These are phyloP conservation scores for Ophiostoma sp. DNA, from an alignment of 2,329 filamentous ascomycete genomes.

Conservation along the genomic window DNA sequence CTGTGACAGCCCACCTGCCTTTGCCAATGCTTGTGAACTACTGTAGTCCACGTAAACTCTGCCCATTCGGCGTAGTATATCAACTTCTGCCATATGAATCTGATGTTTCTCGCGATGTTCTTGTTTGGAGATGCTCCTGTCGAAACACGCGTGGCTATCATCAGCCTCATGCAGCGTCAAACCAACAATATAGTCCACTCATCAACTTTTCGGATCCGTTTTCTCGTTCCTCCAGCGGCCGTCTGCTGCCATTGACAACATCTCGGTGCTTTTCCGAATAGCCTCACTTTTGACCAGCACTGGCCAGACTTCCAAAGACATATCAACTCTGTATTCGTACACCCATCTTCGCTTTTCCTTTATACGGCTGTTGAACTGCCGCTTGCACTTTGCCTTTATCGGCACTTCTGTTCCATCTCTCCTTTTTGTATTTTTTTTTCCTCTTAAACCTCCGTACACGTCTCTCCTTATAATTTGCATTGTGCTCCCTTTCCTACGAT, in stretches of 20 bases:
- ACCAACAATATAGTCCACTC: not conserved
- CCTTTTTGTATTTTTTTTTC: not conserved
- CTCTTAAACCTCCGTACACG: not conserved
- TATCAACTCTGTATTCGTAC: not conserved
- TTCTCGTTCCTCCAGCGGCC: not conserved
- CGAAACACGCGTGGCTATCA: not conserved
- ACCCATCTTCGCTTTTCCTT: not conserved
- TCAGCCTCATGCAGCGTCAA: not conserved
- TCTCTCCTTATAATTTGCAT: not conserved
- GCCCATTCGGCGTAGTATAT: not conserved
- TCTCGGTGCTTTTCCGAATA: not conserved
- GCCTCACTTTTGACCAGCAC: not conserved
- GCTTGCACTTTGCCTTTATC: not conserved
- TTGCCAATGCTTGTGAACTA: conserved; percentile 3
- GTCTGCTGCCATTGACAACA: not conserved
- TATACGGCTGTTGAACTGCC: not conserved
- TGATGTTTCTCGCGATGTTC: conserved; percentile 8
- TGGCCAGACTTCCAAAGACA: not conserved
- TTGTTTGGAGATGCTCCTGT: not conserved
- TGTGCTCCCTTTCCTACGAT: not conserved
- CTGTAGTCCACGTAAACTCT: not conserved
- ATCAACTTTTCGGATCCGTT: not conserved
- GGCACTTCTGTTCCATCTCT: conserved; percentile 1
- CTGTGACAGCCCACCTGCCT: not conserved
- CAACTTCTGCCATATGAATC: not conserved